Conservation (phyloP, 768 basidiomycete species). For the Rhodotorula graminis region DNA sequence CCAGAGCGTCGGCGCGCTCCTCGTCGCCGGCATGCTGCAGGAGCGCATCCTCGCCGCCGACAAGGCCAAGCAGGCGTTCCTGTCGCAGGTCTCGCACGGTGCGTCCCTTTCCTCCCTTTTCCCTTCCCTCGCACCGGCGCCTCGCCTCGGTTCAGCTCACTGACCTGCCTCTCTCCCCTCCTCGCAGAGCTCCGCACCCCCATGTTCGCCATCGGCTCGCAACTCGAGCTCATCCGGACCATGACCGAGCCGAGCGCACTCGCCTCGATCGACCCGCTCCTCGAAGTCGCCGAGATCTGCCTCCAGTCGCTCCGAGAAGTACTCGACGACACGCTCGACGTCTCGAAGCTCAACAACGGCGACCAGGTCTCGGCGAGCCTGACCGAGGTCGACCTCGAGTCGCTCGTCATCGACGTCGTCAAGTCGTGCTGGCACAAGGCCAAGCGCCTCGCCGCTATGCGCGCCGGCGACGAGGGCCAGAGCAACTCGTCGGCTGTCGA, state of each 20-base stretch:
- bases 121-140: too few relatives aligned
- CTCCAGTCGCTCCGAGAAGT: not conserved
- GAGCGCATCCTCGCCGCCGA: constrained; percentile 6
- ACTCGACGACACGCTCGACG: constrained; percentile 12
- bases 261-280: not conserved
- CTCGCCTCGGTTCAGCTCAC: too few relatives aligned
- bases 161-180: too few relatives aligned
- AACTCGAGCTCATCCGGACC: not conserved
- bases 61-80: constrained; percentile 5
- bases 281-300: constrained; percentile 7
- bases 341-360: not conserved
- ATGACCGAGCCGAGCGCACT: not conserved
- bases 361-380: not conserved
- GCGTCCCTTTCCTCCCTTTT: not conserved
- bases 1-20: not conserved
- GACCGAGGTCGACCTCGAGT: not conserved
- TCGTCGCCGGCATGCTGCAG: not conserved
- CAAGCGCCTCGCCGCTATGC: not conserved
- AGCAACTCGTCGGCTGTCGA: not conserved
- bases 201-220: not conserved
- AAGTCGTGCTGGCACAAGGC: not conserved
- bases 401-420: constrained; percentile 4
- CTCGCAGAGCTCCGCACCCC: not conserved
- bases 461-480: not conserved
- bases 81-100: constrained; percentile 5